Base-by-base conservation (phyloP, 768 basidiomycete genomes). In the Lentinula raphanica region DNA sequence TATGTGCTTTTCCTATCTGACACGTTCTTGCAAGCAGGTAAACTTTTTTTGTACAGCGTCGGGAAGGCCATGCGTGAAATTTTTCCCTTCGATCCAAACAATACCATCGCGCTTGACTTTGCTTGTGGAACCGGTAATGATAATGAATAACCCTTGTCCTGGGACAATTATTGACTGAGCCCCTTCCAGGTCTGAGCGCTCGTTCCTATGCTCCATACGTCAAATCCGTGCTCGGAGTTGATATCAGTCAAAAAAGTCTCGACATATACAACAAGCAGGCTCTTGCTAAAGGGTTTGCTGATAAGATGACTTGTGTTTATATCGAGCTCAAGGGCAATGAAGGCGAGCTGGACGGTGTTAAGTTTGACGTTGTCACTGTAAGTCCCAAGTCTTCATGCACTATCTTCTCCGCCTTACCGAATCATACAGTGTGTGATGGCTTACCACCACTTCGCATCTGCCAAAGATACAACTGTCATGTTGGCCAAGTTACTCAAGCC, bases 121-220 rank as follows among this genome's bases (percentile, higher is more conserved):
- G 89, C 89, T 4, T 91, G 89, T 66, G 88, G 88, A 12, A 81
- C 81, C 60, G 89, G 87, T 85, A 58, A 36, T n/a, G n/a, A n/a
- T n/a, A n/a, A n/a, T n/a, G n/a, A n/a, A n/a, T n/a, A n/a, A n/a
- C n/a, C n/a, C n/a, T n/a, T n/a, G n/a, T n/a, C n/a, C n/a, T n/a
- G n/a, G n/a, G 55, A n/a, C 32, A 21, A 19, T 49, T 19, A 5
- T 27, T 54, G 6, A n/a, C n/a, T n/a, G n/a, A n/a, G n/a, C n/a
- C n/a, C n/a, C 2, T 19, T 21, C 1, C 39, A 91, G 90, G 90
- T 15, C 68, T 83, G 21, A 68, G 90, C 15, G 85, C 89, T 2
- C 77, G 82, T 60, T 77, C 79, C 42, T 76, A 92, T 23, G 82
- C 81, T 0, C 75, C 83, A 1, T 72, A 87, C 62, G 79, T 79